These are phyloP conservation scores for Arthrobotrys musiformis DNA, from an alignment of 2,329 filamentous ascomycete species.

Conservation along the genomic window DNA sequence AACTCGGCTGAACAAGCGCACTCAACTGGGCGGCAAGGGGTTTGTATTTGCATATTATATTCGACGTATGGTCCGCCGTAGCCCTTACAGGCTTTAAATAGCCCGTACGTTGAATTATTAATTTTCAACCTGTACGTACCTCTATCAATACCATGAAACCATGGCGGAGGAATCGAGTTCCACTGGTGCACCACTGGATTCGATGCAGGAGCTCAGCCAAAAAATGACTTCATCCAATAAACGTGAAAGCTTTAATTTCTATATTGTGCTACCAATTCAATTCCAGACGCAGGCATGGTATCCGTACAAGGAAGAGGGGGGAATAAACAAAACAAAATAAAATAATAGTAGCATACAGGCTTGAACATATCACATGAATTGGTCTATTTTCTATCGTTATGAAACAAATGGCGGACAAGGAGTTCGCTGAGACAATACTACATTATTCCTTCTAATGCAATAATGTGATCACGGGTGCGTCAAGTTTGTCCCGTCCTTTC, in stretches of 20 bases:
- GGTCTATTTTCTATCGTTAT: conserved; percentile 1
- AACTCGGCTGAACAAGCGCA: not conserved
- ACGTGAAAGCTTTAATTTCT: too few species aligned
- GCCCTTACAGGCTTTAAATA: too few species aligned
- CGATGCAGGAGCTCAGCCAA: too few species aligned
- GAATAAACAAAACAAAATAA: too few species aligned
- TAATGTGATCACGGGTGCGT: conserved; percentile 83
- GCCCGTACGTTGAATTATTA: not conserved
- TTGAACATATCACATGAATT: not conserved
- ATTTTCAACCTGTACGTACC: too few species aligned
- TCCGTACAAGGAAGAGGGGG: too few species aligned
- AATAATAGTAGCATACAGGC: not conserved
- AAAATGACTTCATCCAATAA: too few species aligned
- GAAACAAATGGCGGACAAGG: not conserved
- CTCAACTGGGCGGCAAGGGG: not conserved
- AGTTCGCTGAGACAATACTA: not conserved
- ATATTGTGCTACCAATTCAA: not conserved
- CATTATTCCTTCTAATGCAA: conserved; percentile 64
- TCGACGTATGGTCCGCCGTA: too few species aligned
- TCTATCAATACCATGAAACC: too few species aligned
- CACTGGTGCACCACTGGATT: too few species aligned
- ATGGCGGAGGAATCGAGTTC: too few species aligned
- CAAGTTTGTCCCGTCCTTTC: conserved; percentile 89
- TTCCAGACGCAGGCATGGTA: too few species aligned
- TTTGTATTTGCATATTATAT: not conserved